Conservation (phyloP, 2,329 filamentous ascomycete genomes). For the Pseudogymnoascus sp. region DNA sequence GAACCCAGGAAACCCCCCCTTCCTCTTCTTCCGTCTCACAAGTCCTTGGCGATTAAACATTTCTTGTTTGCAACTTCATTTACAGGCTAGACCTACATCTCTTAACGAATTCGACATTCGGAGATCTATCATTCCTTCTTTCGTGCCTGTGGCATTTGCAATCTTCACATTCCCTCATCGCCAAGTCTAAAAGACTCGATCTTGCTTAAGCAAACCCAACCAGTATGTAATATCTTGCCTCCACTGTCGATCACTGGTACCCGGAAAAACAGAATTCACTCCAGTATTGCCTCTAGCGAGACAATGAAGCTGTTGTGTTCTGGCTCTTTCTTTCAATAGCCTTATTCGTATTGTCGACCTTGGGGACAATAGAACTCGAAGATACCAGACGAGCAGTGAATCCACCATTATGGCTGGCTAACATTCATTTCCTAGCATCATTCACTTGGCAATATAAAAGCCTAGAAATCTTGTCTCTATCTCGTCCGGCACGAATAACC, state of each 20-base stretch:
- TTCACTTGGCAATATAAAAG: constrained; percentile 7
- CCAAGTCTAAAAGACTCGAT: constrained; percentile 1
- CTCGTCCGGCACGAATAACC: constrained; percentile 8
- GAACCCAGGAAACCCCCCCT: neutral
- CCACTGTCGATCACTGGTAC: neutral
- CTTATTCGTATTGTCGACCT: neutral
- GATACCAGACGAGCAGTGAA: neutral
- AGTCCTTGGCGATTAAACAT: constrained; percentile 9
- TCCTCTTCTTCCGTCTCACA: constrained; percentile 2
- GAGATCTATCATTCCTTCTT: constrained; percentile 7
- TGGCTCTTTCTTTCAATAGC: neutral
- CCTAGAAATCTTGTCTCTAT: constrained; percentile 7
- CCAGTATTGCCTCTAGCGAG: constrained; percentile 2
- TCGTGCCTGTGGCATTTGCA: constrained; percentile 8
- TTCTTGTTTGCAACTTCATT: constrained; percentile 9
- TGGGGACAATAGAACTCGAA: neutral
- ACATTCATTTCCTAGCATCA: neutral
- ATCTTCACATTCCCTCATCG: constrained; percentile 6
- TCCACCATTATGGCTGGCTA: neutral
- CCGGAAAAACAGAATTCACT: neutral
- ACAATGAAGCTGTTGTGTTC: constrained; percentile 1
- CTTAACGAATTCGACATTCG: constrained; percentile 9
- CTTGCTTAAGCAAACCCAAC: neutral
- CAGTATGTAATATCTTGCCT: neutral
- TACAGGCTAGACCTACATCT: constrained; percentile 9